These are phyloP conservation scores for Mucor sp. DNA, from an alignment of 371 early-diverging fungal genomes.

Conservation along the genomic window DNA sequence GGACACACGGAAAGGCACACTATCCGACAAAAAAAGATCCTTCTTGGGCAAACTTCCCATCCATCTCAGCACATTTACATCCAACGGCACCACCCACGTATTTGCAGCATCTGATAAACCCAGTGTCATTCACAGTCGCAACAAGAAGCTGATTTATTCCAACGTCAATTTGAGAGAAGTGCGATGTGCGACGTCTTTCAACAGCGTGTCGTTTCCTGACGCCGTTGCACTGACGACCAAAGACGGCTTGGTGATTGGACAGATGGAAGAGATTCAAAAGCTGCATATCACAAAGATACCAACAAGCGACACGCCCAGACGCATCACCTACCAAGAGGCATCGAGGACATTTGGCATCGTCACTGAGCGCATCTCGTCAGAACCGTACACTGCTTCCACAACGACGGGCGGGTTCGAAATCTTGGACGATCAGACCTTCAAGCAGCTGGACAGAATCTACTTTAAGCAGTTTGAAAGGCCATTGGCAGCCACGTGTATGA, in stretches of 20 bases:
- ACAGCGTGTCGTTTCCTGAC: conserved; percentile 59
- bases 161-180: conserved; percentile 85
- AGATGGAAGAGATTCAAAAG: conserved; percentile 86
- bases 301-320: conserved; percentile 71
- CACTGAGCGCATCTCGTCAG: conserved; percentile 41
- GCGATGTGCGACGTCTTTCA: conserved; percentile 70
- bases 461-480: conserved; percentile 52
- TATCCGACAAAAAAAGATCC: conserved; percentile 68
- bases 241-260: conserved; percentile 73
- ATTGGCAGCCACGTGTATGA: conserved; percentile 32
- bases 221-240: conserved; percentile 74
- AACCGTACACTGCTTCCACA: conserved; percentile 24
- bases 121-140: conserved; percentile 77
- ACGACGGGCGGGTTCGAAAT: conserved; percentile 61
- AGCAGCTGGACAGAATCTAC: conserved; percentile 56
- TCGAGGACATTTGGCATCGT: conserved; percentile 65
- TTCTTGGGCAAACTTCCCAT: conserved; percentile 83
- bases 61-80: conserved; percentile 64
- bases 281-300: conserved; percentile 82
- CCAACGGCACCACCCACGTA: conserved; percentile 65
- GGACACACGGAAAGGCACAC: conserved; percentile 43
- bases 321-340: conserved; percentile 70
- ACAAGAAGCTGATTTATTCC: conserved; percentile 80
- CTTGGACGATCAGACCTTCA: conserved; percentile 75
- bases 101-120: conserved; percentile 91